Percentiles rank a stretch among this genome's conserved stretches.
Conservation (phyloP, 345 rosid genomes). For the Linum usitatissimum region DNA sequence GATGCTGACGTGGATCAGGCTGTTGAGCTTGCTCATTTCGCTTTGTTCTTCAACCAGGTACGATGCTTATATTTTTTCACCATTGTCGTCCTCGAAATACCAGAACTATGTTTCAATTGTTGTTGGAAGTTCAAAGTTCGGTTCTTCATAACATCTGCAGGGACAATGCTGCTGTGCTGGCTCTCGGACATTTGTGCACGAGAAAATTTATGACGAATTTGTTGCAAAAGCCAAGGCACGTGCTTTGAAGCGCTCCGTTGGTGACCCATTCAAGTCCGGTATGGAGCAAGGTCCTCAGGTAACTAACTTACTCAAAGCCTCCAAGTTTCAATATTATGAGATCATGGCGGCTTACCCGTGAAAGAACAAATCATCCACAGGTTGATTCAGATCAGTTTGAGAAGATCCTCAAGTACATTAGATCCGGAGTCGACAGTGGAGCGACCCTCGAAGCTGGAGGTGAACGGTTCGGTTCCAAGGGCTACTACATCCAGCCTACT, state of each 20-base stretch:
- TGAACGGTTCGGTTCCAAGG: conserved; percentile 52
- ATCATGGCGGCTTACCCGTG: background rate
- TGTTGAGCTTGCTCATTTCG: conserved; percentile 69
- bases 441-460: conserved; percentile 93
- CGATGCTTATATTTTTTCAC: background rate
- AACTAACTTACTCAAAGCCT: conserved; percentile 6
- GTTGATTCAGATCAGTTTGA: conserved; percentile 60
- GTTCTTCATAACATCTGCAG: no score
- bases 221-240: conserved; percentile 74
- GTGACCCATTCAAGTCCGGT: conserved; percentile 81
- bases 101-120: background rate
- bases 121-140: background rate
- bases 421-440: conserved; percentile 62
- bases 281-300: conserved; percentile 98
- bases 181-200: conserved; percentile 91
- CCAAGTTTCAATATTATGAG: background rate
- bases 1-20: conserved; percentile 92
- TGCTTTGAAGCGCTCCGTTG: conserved; percentile 56
- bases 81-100: no score
- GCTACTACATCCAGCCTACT: conserved; percentile 86
- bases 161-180: conserved; percentile 98
- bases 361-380: conserved; percentile 20
- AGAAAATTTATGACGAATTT: conserved; percentile 69
- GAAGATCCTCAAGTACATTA: conserved; percentile 63
- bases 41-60: conserved; percentile 93